These are phyloP conservation scores for Quillaja saponaria DNA, from an alignment of 306 rosid species.

Conservation along the genomic window DNA sequence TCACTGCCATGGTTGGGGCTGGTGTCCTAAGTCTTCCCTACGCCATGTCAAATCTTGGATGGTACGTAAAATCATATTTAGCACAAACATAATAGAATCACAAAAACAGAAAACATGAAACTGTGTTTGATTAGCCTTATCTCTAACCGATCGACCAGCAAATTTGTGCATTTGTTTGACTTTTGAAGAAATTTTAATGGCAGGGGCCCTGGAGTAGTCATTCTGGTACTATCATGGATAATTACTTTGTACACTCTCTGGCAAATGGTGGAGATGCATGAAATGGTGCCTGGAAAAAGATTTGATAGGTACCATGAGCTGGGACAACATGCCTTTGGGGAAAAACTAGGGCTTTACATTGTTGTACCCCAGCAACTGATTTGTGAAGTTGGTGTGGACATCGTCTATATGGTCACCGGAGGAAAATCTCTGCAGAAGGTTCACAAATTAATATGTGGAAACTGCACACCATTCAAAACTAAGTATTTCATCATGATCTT, in stretches of 20 bases:
- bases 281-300: conserved; percentile 51
- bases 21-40: conserved; percentile 78
- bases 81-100: not conserved
- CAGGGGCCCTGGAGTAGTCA: conserved; percentile 49
- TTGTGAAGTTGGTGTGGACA: conserved; percentile 57
- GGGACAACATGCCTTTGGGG: conserved; percentile 53
- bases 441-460: conserved; percentile 35
- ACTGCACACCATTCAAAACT: conserved; percentile 42
- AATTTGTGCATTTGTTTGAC: too few species aligned
- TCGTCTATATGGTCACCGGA: conserved; percentile 73
- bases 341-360: conserved; percentile 52
- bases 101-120: too few species aligned
- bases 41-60: conserved; percentile 73
- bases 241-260: conserved; percentile 46
- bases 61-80: conserved; percentile 37
- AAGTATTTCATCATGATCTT: conserved; percentile 69
- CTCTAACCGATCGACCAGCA: too few species aligned
- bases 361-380: conserved; percentile 67
- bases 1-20: conserved; percentile 86
- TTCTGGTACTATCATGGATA: conserved; percentile 43
- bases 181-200: too few species aligned
- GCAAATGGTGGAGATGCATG: conserved; percentile 61
- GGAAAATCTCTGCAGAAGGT: conserved; percentile 72
- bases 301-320: conserved; percentile 52
- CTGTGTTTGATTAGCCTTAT: too few species aligned